These are phyloP conservation scores for Cryptococcus sp. DNA, from an alignment of 1,284 basidiomycete species.

Conservation along the genomic window DNA sequence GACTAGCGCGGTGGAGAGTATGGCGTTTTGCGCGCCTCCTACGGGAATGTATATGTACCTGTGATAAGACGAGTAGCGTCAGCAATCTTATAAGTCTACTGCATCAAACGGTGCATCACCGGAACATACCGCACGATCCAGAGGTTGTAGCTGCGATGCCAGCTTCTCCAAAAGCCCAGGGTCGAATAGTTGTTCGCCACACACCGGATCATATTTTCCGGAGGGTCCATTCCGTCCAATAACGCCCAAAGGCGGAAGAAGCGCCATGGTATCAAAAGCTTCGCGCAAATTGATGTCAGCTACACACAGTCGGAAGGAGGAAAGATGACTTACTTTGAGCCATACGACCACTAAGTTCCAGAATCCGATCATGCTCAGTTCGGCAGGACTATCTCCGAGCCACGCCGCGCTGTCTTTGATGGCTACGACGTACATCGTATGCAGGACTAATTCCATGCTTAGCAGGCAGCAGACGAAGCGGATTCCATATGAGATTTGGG, in stretches of 20 bases:
- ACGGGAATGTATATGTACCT: conserved; percentile 93
- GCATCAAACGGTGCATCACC: too few relatives aligned
- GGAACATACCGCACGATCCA: conserved; percentile 81
- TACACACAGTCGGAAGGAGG: not conserved
- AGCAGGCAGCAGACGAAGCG: conserved; percentile 74
- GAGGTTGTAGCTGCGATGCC: conserved; percentile 96
- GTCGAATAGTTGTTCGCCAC: conserved; percentile 98
- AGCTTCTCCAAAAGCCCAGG: conserved; percentile 90
- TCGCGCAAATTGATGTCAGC: conserved; percentile 4
- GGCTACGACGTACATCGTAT: conserved; percentile 95
- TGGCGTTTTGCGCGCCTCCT: conserved; percentile 67
- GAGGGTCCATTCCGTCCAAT: conserved; percentile 84
- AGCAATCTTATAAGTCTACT: not conserved
- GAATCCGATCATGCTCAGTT: conserved; percentile 91
- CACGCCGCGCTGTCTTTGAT: conserved; percentile 79
- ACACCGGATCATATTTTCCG: conserved; percentile 98
- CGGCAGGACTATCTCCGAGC: conserved; percentile 69
- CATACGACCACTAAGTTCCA: conserved; percentile 97
- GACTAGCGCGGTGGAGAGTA: conserved; percentile 73
- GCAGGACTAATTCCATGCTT: conserved; percentile 88
- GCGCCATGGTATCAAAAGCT: conserved; percentile 93
- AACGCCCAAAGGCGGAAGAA: conserved; percentile 97
- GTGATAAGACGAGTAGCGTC: not conserved
- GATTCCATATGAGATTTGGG: conserved; percentile 61
- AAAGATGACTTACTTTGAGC: conserved; percentile 73